These are phyloP conservation scores for Ogataea thermomethanolica DNA, from an alignment of 805 yeast species.

Conservation along the genomic window DNA sequence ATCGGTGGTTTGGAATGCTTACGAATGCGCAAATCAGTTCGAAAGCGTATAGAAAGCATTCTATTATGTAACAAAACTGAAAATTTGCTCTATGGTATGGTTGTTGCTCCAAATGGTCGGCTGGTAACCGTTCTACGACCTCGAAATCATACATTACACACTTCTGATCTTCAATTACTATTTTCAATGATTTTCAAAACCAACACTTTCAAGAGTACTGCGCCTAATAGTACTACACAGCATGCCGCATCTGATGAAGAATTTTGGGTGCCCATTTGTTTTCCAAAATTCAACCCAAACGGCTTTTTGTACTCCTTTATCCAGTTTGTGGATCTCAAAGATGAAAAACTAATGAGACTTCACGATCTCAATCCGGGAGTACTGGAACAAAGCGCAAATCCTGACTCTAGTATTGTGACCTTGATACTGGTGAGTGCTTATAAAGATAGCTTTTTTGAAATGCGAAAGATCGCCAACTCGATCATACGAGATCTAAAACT, in stretches of 20 bases:
- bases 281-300: slow-evolving; percentile 82
- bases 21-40: slow-evolving; percentile 51
- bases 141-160: slow-evolving; percentile 68
- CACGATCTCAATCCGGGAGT: slow-evolving; percentile 27
- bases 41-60: slow-evolving; percentile 56
- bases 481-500: slow-evolving; percentile 44
- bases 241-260: slow-evolving; percentile 50
- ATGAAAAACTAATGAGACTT: slow-evolving; percentile 28
- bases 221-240: slow-evolving; percentile 24
- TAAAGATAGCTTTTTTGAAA: slow-evolving; percentile 73
- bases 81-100: slow-evolving; percentile 69
- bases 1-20: slow-evolving; percentile 66
- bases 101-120: slow-evolving; percentile 61
- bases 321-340: slow-evolving; percentile 47
- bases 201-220: slow-evolving; percentile 40
- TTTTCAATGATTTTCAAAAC: slow-evolving; percentile 67
- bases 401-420: slow-evolving; percentile 34
- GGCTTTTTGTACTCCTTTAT: slow-evolving; percentile 87
- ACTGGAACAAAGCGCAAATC: slow-evolving; percentile 11
- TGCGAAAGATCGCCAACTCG: slow-evolving; percentile 57
- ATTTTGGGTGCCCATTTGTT: slow-evolving; percentile 90
- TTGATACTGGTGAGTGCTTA: slow-evolving; percentile 59
- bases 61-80: slow-evolving; percentile 46
- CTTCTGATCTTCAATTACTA: slow-evolving; percentile 74
- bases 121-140: slow-evolving; percentile 75